These are phyloP conservation scores for Colletotrichum godetiae DNA, from an alignment of 2,329 filamentous ascomycete species.

Conservation along the genomic window DNA sequence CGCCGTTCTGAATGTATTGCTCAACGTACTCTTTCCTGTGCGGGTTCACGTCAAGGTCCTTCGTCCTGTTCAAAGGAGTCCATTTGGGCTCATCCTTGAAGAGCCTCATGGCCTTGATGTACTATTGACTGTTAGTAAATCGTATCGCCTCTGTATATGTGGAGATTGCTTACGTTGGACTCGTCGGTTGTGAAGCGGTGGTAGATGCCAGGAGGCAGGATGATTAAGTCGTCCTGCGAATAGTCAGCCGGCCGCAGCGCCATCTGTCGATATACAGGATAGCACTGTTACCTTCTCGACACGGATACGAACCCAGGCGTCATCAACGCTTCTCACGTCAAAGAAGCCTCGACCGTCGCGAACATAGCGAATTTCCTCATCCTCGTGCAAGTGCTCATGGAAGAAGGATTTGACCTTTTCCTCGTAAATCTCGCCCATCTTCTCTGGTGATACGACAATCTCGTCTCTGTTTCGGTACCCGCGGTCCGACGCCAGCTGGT, in stretches of 20 bases:
- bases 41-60: slow-evolving; percentile 81
- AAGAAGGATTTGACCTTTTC: slow-evolving; percentile 96
- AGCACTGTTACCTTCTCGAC: slow-evolving; percentile 73
- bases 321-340: slow-evolving; percentile 84
- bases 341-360: slow-evolving; percentile 91
- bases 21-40: slow-evolving; percentile 82
- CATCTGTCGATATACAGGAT: not conserved
- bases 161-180: slow-evolving; percentile 76
- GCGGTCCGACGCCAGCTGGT: slow-evolving; percentile 79
- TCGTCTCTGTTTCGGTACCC: slow-evolving; percentile 96
- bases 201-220: slow-evolving; percentile 94
- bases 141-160: not conserved
- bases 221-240: slow-evolving; percentile 81
- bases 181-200: slow-evolving; percentile 97
- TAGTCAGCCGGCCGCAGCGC: not conserved
- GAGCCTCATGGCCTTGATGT: slow-evolving; percentile 93
- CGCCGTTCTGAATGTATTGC: slow-evolving; percentile 47
- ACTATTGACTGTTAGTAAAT: slow-evolving; percentile 63
- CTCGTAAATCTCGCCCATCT: slow-evolving; percentile 90
- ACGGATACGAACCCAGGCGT: slow-evolving; percentile 89
- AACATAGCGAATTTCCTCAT: slow-evolving; percentile 98
- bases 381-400: slow-evolving; percentile 94
- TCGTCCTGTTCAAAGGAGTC: slow-evolving; percentile 88
- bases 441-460: slow-evolving; percentile 86
- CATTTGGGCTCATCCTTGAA: slow-evolving; percentile 99